Evolutionary conservation across 257 asterid genomes (phyloP), one percentile per base, ranked within the genome.

Genomic region (Salvia hispanica): DNA sequence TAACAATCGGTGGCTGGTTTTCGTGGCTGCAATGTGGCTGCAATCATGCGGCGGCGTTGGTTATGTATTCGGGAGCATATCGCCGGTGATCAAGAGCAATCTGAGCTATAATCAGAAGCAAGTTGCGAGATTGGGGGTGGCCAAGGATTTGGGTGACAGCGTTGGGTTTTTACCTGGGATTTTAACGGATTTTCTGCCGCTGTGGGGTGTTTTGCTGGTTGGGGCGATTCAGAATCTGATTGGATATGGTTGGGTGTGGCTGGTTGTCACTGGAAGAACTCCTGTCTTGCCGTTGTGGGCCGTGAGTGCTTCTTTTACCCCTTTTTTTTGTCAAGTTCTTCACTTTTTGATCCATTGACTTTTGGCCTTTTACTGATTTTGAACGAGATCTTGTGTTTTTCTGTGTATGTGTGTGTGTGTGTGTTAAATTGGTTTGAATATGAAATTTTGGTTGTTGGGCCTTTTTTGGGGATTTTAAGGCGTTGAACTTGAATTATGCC

Each of bases 11-110:
- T 92, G 98, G 98, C 90, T 92, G 57, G 95, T 89, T 18, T 92
- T 89, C 33, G 98, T 92, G n/a, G 95, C 95, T 33, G 87, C 96
- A 76, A 92, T 92, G 90, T 92, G 96, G 98, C 82, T 92, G 18
- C 95, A 87, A 63, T 92, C 98, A 0, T 92, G 96, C 62, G 88
- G 95, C 0, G 98, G 98, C 39, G 81, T 92, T 67, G 98, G 96
- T 15, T 92, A 89, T 66, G 57, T 89, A 18, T 92, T 89, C 58
- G 96, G 95, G 5, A 92, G 98, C 79, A 76, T 92, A 21, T 92
- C 98, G 4, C 98, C 98, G 0, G 77, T 75, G 63, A 89, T 92
- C 62, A 89, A 92, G 76, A 84, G 79, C n/a, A 58, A 78, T 45
- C 74, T 92, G 74, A 85, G 84, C 75, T 92, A 92, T 40, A 92